A percentile compares a stretch with the other conserved stretches of the same genome.
These are phyloP conservation scores for Talaromyces rugulosus DNA, from an alignment of 2,329 filamentous ascomycete genomes.

Conservation along the genomic window DNA sequence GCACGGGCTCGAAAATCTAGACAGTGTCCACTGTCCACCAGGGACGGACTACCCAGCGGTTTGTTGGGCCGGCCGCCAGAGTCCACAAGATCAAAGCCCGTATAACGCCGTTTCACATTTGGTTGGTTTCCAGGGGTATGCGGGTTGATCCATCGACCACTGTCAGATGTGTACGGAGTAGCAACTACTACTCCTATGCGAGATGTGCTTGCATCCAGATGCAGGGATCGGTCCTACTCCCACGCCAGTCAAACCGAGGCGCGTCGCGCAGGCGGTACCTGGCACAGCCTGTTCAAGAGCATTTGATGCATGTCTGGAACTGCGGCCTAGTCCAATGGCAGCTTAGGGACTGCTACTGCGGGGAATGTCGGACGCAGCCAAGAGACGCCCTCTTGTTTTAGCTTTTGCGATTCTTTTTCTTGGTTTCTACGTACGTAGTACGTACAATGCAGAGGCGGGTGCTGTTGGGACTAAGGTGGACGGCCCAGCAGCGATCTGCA, in stretches of 20 bases:
- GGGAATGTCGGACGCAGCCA: slow-evolving; percentile 1
- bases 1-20: neutral
- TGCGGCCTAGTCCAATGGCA: neutral
- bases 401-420: neutral
- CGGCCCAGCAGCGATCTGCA: neutral
- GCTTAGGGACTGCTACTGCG: neutral
- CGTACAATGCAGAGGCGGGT: neutral
- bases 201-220: neutral
- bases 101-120: neutral
- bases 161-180: neutral
- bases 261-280: neutral
- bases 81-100: neutral
- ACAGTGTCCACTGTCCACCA: neutral
- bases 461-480: neutral
- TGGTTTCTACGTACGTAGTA: neutral
- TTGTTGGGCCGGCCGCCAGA: neutral
- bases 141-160: neutral
- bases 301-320: neutral
- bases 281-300: neutral
- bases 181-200: neutral
- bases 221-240: neutral
- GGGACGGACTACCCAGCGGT: neutral
- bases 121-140: neutral
- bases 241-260: neutral
- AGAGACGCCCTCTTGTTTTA: neutral